Evolutionary conservation across 1,284 basidiomycete genomes (phyloP), one percentile per base, ranked within the genome.

Genomic region (Leccinum pallidistipes): DNA sequence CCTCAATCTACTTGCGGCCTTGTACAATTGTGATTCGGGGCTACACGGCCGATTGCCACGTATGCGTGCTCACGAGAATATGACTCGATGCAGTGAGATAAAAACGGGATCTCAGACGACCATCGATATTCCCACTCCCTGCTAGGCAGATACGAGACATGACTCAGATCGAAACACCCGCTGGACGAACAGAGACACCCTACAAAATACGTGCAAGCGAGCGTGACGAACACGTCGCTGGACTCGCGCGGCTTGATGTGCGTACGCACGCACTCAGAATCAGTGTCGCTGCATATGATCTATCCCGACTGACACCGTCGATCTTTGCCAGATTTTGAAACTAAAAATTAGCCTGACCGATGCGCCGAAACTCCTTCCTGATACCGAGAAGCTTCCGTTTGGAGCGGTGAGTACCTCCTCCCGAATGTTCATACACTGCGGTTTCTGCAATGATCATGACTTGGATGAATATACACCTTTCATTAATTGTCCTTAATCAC

Each of bases 321-420:
- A 10, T 18, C 31, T 16, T 6, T n/a, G 1, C 32, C 55, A 84
- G 82, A 74, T 79, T 2, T 76, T 78, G 27, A 80, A 76, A 65
- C 68, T 84, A 43, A 74, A 66, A 14, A 69, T 84, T 8, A 75
- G 62, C 14, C 70, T 73, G 36, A 71, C 78, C 4, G 68, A 75
- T 10, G 68, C 68, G 1, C 71, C 77, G 1, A 82, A 79, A 64
- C 70, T 75, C 6, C 64, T 82, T 3, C 77, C 76, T 1, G 63
- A 69, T 14, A 70, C 72, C 4, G 74, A 77, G 43, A 71, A 69
- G 14, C 68, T 81, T 56, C 58, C 56, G 16, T 83, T 79, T 59
- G 83, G 81, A 50, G 69, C 69, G 68, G 79, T 77, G 64, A 62
- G 65, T 69, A 27, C n/a, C n/a, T 7, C 3, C 29, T 43, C 16